Conservation (phyloP, 306 rosid species). For the Quercus alba region DNA sequence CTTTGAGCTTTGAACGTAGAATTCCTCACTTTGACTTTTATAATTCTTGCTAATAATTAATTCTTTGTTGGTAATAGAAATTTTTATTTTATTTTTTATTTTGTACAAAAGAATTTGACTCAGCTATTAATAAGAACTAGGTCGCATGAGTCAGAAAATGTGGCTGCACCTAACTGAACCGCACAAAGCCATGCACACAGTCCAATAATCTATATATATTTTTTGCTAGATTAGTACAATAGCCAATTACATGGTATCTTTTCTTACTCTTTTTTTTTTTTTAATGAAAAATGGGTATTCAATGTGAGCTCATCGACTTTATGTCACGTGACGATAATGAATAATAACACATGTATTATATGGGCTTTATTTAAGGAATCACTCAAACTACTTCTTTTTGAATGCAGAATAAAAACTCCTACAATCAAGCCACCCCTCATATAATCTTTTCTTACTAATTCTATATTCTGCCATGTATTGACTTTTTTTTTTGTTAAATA, state of each 20-base stretch:
- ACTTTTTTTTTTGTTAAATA: background rate
- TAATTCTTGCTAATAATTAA: background rate
- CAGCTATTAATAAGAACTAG: background rate
- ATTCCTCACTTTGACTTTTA: conserved; percentile 31
- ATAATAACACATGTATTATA: fast-evolving
- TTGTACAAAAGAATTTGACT: background rate
- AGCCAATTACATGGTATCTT: background rate
- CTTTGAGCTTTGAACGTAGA: conserved; percentile 33
- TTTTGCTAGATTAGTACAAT: background rate
- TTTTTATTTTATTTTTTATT: background rate
- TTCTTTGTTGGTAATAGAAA: no score
- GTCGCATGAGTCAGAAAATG: conserved; percentile 5
- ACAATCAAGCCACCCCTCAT: no score
- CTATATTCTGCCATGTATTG: background rate
- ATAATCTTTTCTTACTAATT: background rate
- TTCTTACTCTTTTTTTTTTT: background rate
- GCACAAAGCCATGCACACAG: background rate
- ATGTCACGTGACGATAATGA: fast-evolving
- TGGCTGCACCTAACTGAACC: background rate
- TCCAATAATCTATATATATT: background rate
- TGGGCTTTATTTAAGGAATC: fast-evolving
- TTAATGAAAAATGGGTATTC: no score
- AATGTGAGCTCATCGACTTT: no score
- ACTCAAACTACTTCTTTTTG: no score
- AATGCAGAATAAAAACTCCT: no score